Evolutionary conservation across 306 rosid genomes (phyloP), one percentile per base, ranked within the genome.

Genomic region (Cicer arietinum): DNA sequence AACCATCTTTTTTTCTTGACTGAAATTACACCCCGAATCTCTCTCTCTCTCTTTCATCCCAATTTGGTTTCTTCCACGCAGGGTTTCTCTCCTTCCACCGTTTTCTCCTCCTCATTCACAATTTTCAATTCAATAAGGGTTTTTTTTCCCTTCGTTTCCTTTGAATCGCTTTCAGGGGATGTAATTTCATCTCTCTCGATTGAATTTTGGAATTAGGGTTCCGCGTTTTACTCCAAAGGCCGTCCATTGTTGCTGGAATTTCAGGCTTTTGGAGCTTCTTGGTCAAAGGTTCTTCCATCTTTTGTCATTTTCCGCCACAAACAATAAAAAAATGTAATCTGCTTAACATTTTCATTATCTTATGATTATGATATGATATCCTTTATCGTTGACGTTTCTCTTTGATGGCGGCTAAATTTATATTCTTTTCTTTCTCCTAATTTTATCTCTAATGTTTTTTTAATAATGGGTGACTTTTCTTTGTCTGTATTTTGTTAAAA

Each of bases 371-470:
- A 30, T 60, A 60, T 35, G 8, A 74, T 74, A 48, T 52, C 40
- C 10, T 58, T 50, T 46, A 77, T 78, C 68, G 52, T 69, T 69
- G 69, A 79, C 64, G 39, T 62, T 69, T 76, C 58, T 78, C 69
- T 53, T 73, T 78, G 81, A 80, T 85, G 67, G 78, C 81, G 77
- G 80, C 69, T 82, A 83, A 77, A 58, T 37, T 37, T 35, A 37
- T 71, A 39, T 85, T 81, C 53, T 46, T 43, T 61, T 30, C 14
- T 74, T 7, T 18, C 30, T 74, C 78, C 54, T 62, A 80, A 80
- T 46, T 6, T 17, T 69, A 60, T 87, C 71, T 37, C 69, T 48
- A n/a, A 14, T 16, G 44, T 17, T 83, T 13, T 64, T 45, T 63
- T 20, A 73, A 79, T 80, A 53, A 65, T 78, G 52, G 42, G 68